Percentiles rank a stretch among this genome's conserved stretches.
Evolutionary conservation across 768 basidiomycete genomes (phyloP).

Genomic region (Hysterangium stoloniferum): DNA sequence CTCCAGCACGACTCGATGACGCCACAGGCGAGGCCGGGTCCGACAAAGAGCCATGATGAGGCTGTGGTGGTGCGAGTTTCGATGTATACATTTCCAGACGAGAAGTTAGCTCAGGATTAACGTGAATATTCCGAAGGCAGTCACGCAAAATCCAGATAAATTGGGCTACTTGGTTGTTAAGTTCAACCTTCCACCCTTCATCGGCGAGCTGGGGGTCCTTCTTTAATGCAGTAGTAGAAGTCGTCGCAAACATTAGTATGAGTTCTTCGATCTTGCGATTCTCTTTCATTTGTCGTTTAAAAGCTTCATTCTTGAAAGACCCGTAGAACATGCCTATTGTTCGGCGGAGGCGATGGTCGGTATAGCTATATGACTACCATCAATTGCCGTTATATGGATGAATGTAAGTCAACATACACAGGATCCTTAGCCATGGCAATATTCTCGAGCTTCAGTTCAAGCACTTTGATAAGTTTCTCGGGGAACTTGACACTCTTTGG

Average conservation of each 20-base stretch:
- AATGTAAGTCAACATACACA: conserved; percentile 46
- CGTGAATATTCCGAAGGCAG: conserved; percentile 63
- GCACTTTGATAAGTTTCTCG: conserved; percentile 83
- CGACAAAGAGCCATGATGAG: conserved; percentile 48
- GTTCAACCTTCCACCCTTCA: conserved; percentile 88
- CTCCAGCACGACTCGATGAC: conserved; percentile 36
- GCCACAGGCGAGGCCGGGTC: conserved; percentile 45
- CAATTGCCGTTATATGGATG: background rate
- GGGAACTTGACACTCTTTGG: conserved; percentile 88
- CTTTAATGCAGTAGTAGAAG: conserved; percentile 79
- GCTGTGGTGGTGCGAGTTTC: conserved; percentile 65
- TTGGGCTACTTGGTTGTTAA: conserved; percentile 85
- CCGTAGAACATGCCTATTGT: conserved; percentile 92
- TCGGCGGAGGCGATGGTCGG: conserved; percentile 81
- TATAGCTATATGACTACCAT: conserved; percentile 48
- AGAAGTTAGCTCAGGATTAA: conserved; percentile 73
- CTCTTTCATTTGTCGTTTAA: conserved; percentile 88
- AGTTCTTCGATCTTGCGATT: conserved; percentile 97
- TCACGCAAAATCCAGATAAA: conserved; percentile 86
- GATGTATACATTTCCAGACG: conserved; percentile 79
- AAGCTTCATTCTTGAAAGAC: conserved; percentile 76
- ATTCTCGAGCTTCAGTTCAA: conserved; percentile 83
- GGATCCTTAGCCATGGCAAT: conserved; percentile 92
- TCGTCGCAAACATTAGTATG: conserved; percentile 91
- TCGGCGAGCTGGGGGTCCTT: conserved; percentile 80